Conservation (phyloP, 345 rosid genomes). For the Eucalyptus cladocalyx region DNA sequence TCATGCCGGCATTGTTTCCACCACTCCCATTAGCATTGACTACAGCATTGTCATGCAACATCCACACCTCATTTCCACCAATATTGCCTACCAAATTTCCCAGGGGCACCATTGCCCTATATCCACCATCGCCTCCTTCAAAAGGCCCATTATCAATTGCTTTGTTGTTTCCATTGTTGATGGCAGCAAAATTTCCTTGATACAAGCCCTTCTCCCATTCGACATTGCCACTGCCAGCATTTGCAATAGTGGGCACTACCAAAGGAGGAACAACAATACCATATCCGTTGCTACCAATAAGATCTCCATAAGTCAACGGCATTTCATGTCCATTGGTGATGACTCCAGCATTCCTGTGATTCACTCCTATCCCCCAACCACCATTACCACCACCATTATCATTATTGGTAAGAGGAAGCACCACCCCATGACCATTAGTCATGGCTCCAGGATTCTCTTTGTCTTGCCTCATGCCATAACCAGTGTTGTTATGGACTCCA, state of each 20-base stretch:
- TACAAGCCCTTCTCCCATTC: not conserved
- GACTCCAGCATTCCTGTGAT: not conserved
- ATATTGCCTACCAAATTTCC: not conserved
- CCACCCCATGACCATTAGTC: not conserved
- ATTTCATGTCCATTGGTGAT: not conserved
- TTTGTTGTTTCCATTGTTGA: not conserved
- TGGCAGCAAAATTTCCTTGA: not conserved
- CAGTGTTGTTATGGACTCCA: not conserved
- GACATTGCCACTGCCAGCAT: not conserved
- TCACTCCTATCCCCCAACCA: not conserved
- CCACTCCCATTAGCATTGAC: not conserved
- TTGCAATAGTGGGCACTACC: not conserved
- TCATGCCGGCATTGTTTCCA: not conserved
- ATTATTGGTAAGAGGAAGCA: not conserved
- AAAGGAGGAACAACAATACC: not conserved
- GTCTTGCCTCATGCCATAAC: not conserved
- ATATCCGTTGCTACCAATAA: not conserved
- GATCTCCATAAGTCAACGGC: not conserved
- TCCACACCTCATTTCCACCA: not conserved
- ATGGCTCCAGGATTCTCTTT: not conserved
- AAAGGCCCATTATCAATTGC: not conserved
- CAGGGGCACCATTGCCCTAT: not conserved
- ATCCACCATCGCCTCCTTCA: not conserved
- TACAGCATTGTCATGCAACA: not conserved
- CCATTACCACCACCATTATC: not conserved